Evolutionary conservation across 1,284 basidiomycete genomes (phyloP), one percentile per base, ranked within the genome.

Genomic region (Cryptococcus depauperatus): DNA sequence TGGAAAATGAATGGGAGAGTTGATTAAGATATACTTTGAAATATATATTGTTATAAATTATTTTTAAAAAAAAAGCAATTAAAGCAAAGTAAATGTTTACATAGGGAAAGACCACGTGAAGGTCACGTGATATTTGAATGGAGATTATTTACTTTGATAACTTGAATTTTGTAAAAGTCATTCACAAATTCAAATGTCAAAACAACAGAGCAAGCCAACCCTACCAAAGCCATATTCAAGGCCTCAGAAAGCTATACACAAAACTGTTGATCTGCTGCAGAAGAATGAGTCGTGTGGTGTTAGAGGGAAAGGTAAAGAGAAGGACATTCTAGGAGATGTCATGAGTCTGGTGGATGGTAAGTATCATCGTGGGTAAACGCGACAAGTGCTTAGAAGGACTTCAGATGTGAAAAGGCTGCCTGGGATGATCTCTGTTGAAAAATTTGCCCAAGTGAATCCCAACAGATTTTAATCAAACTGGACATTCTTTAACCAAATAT

Each of bases 381-480:
- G 18, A n/a, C n/a, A 8, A 49, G 13, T 19, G 35, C 21, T 37
- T 16, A 22, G 16, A 37, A 8, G n/a, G 13, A 10, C 0, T 18
- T n/a, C 22, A 35, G 37, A 42, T 32, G 40, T 52, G 29, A 73
- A 75, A 42, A 76, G 76, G 5, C 67, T 93, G 5, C 87, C 88
- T 0, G 76, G 78, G 16, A 76, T 81, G 1, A 76, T 95, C 37
- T 84, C 91, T 58, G 83, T 92, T 8, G 89, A 92, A 61, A 82
- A 78, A 58, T 93, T 93, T 62, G 77, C 83, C 9, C 82, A 91
- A 75, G 89, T 86, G 35, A 11, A 73, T 37, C 22, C 7, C n/a
- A 18, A 6, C 14, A 16, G 5, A 21, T 30, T 2, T 32, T 3
- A 16, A 21, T 22, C 23, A 41, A 33, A 23, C 30, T 10, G 22